These are phyloP conservation scores for Talaromyces sp. DNA, from an alignment of 2,329 filamentous ascomycete genomes.

Conservation along the genomic window DNA sequence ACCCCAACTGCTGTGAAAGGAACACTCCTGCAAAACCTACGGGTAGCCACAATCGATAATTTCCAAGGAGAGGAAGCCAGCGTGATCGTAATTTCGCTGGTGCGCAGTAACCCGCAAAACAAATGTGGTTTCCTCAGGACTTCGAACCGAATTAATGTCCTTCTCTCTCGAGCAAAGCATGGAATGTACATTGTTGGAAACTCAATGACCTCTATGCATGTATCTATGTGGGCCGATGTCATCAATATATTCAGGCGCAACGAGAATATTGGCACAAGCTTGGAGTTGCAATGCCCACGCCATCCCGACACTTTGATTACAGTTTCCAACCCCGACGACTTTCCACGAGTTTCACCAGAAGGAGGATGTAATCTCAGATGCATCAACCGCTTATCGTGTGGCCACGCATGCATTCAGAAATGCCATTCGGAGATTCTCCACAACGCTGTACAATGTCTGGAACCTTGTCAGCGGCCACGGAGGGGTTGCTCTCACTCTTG, in stretches of 20 bases:
- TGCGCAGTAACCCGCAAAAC: conserved; percentile 61
- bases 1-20: conserved; percentile 32
- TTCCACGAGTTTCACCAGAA: conserved; percentile 55
- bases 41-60: conserved; percentile 67
- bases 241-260: conserved; percentile 49
- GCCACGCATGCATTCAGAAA: conserved; percentile 44
- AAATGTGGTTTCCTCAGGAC: conserved; percentile 65
- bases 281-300: conserved; percentile 60
- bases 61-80: conserved; percentile 76
- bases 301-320: conserved; percentile 54
- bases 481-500: conserved; percentile 44
- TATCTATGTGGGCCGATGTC: conserved; percentile 64
- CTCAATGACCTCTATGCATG: conserved; percentile 52
- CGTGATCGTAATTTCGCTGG: conserved; percentile 66
- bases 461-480: conserved; percentile 37
- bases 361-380: conserved; percentile 59
- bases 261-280: conserved; percentile 47
- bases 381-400: conserved; percentile 42
- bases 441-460: conserved; percentile 38
- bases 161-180: conserved; percentile 64
- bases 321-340: conserved; percentile 57
- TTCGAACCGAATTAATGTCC: conserved; percentile 66
- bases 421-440: conserved; percentile 48
- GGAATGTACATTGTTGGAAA: conserved; percentile 72
- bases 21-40: conserved; percentile 48